These are phyloP conservation scores for Aureobasidium musti DNA, from an alignment of 2,329 filamentous ascomycete species.

Conservation along the genomic window DNA sequence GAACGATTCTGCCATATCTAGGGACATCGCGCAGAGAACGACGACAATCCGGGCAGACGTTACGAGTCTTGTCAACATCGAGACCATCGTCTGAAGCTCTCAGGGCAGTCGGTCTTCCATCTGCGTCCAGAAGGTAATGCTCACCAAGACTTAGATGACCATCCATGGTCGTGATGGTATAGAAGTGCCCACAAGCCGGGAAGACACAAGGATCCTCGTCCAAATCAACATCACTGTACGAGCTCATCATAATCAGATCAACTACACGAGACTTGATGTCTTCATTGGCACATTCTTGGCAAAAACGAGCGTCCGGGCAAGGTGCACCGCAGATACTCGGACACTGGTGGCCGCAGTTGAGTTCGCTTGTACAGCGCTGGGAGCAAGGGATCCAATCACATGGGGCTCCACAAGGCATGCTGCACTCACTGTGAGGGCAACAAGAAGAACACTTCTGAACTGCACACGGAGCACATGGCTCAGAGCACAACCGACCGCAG, in stretches of 20 bases:
- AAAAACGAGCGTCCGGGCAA: constrained; percentile 58
- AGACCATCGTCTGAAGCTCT: constrained; percentile 51
- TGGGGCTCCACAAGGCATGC: constrained; percentile 59
- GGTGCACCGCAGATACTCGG: constrained; percentile 65
- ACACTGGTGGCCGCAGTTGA: constrained; percentile 64
- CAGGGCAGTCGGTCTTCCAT: constrained; percentile 36
- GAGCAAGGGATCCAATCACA: constrained; percentile 68
- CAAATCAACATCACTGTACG: constrained; percentile 61
- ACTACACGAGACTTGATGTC: constrained; percentile 53
- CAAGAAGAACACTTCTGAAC: not conserved
- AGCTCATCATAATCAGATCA: constrained; percentile 58
- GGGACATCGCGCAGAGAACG: constrained; percentile 58
- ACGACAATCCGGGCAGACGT: constrained; percentile 62
- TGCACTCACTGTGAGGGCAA: constrained; percentile 49
- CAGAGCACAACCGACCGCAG: constrained; percentile 58
- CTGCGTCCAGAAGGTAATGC: constrained; percentile 51
- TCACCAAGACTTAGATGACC: constrained; percentile 58
- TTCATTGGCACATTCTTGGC: constrained; percentile 57
- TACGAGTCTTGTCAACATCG: constrained; percentile 51
- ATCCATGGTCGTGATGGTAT: constrained; percentile 63
- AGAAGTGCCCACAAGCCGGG: constrained; percentile 63
- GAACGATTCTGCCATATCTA: constrained; percentile 64
- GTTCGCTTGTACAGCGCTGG: constrained; percentile 55
- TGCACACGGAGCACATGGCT: constrained; percentile 62
- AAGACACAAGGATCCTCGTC: constrained; percentile 64